Base-by-base conservation (phyloP, 768 basidiomycete species). In the Leucosporidium creatinivorum region DNA sequence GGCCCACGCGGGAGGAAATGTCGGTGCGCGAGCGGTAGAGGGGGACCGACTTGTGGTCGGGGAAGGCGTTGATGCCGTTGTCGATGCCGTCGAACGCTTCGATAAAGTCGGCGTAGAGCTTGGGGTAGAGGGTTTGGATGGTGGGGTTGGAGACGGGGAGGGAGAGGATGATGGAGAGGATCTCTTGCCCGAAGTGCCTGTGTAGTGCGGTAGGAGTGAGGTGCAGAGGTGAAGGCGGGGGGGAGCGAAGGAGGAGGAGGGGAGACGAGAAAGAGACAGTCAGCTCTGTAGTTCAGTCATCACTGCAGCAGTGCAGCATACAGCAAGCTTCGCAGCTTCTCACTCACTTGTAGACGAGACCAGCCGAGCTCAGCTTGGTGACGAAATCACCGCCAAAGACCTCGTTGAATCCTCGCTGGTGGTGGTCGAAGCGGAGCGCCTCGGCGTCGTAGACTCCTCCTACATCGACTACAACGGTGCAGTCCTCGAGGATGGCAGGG, bases 381-480 rank as follows among this genome's bases (percentile, higher is more conserved):
- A 79, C 80, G 76, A 89, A 92, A 12, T 89, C 91, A 71, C 88
- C 81, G 3, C 92, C 94, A 76, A 99, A 96, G 30, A 89, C 84
- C 76, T 94, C 89, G 9, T 81, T 82, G 78, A 99, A 99, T 0
- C 89, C 93, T 51, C 93, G 85, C 76, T 99, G 94, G 76, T 99
- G 94, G 76, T 99, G 94, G 78, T 99, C 94, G 77, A 91, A 99
- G 49, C 88, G 83, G 62, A 87, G 84, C 63, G 82, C 85, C 67
- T 80, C 80, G 75, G 86, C 85, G 63, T 94, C 91, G 77, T 97
- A 99, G 28, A 89, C 83, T 9, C 89, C 93, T 15, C 96, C 93
- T 59, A 99, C 75, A 76, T 99, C 94, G 28, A 98, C 91, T 36
- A 99, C 89, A 75, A 99, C 92, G 77, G 93, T 87, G 77, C 93